phyloP scores from a whole-genome alignment of 495 filamentous ascomycete species.

The Penicillium turbatum region DNA sequence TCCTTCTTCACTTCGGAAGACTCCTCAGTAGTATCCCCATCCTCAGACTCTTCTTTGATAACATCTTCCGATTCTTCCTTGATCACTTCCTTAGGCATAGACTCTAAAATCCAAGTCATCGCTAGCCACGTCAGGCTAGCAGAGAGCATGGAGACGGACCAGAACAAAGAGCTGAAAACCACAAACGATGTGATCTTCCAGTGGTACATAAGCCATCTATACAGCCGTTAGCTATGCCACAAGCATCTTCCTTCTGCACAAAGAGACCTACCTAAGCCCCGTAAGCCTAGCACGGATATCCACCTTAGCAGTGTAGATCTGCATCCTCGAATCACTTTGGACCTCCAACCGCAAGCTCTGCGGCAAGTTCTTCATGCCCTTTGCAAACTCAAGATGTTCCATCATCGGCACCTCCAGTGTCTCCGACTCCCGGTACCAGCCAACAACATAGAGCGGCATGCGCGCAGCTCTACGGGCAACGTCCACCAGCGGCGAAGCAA shows the following conservation, averaged over 20 bases:
- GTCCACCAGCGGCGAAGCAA: slow-evolving; percentile 56
- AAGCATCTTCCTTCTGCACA: not conserved
- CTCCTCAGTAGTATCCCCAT: slow-evolving; percentile 11
- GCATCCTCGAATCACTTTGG: slow-evolving; percentile 59
- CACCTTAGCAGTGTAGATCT: slow-evolving; percentile 68
- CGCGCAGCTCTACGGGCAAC: slow-evolving; percentile 44
- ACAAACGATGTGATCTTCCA: slow-evolving; percentile 66
- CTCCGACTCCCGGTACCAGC: slow-evolving; percentile 52
- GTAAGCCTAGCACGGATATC: slow-evolving; percentile 65
- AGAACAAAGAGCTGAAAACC: slow-evolving; percentile 65
- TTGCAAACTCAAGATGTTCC: slow-evolving; percentile 61
- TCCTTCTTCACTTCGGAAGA: slow-evolving; percentile 22
- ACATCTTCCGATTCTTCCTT: slow-evolving; percentile 26
- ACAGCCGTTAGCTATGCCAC: slow-evolving; percentile 8
- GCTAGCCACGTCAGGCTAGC: slow-evolving; percentile 55
- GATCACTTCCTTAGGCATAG: slow-evolving; percentile 16
- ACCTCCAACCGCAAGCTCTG: slow-evolving; percentile 59
- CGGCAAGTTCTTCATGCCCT: slow-evolving; percentile 54
- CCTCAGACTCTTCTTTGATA: slow-evolving; percentile 31
- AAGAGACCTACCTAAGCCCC: slow-evolving; percentile 56
- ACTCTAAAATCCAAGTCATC: slow-evolving; percentile 36
- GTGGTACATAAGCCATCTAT: slow-evolving; percentile 78
- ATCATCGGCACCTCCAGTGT: slow-evolving; percentile 64
- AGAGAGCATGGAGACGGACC: slow-evolving; percentile 63
- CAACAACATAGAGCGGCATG: slow-evolving; percentile 57